Evolutionary conservation across 257 asterid genomes (phyloP).

Genomic region (Nicotiana otophora): DNA sequence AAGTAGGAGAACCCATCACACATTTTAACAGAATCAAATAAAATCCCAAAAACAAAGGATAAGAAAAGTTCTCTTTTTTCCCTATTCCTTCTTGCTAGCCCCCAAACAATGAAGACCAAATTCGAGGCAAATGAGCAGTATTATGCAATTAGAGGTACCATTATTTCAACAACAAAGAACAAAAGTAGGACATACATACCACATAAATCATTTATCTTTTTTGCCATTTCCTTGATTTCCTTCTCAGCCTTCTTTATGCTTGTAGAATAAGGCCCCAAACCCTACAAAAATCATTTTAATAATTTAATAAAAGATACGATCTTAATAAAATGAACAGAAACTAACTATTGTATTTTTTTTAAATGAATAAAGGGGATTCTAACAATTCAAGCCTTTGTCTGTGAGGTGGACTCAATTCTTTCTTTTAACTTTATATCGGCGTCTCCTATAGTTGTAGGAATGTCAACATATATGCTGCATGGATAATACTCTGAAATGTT

Average conservation of each 20-base stretch:
- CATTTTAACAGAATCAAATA: neutral
- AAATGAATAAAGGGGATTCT: neutral
- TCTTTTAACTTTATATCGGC: too few species aligned
- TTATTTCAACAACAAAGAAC: neutral
- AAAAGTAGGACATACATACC: conserved; percentile 36
- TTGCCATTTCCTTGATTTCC: conserved; percentile 84
- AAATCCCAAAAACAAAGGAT: neutral
- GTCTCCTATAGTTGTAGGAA: too few species aligned
- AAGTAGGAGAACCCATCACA: neutral
- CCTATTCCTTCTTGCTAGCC: neutral
- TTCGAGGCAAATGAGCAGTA: neutral
- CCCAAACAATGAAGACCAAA: neutral
- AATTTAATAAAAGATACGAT: neutral
- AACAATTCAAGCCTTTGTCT: too few species aligned
- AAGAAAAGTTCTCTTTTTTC: neutral
- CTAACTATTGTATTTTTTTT: neutral
- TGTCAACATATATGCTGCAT: too few species aligned
- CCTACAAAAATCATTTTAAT: conserved; percentile 37
- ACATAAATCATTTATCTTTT: conserved; percentile 78
- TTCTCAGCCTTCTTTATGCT: conserved; percentile 81
- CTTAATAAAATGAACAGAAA: neutral
- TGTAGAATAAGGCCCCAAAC: conserved; percentile 77
- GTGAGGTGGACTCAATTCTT: too few species aligned
- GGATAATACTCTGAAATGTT: too few species aligned
- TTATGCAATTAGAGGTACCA: neutral